Percentiles rank a stretch among this genome's conserved stretches.
Evolutionary conservation across 805 yeast species (phyloP).

Genomic region (Kodamaea neixiangensis): DNA sequence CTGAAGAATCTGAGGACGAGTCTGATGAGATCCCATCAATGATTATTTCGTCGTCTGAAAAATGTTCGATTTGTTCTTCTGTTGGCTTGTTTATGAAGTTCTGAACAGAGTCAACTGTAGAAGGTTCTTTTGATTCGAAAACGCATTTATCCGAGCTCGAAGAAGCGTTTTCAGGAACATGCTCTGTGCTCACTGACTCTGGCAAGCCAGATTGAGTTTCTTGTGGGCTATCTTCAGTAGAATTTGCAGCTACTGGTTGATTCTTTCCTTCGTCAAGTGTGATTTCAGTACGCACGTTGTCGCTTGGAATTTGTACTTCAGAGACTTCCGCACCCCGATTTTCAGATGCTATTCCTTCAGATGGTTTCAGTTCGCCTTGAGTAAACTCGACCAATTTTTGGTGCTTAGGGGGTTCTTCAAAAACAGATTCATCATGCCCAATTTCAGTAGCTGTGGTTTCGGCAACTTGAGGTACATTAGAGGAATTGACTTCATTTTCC

Average conservation of each 20-base stretch:
- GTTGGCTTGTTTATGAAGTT: constrained; percentile 8
- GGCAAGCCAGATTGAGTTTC: background rate
- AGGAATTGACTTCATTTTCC: background rate
- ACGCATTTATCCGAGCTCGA: background rate
- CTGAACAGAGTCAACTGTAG: background rate
- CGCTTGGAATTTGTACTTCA: background rate
- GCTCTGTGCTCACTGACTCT: background rate
- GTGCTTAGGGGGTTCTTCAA: background rate
- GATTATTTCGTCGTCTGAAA: constrained; percentile 18
- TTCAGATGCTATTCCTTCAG: background rate
- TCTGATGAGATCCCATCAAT: constrained; percentile 17
- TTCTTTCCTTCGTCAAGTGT: no score
- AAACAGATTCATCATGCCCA: background rate
- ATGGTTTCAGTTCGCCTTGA: background rate
- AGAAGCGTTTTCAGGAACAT: background rate
- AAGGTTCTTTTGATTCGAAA: background rate
- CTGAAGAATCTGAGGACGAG: constrained; percentile 20
- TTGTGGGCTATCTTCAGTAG: background rate
- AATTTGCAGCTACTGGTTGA: background rate
- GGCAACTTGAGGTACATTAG: background rate
- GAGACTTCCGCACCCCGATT: background rate
- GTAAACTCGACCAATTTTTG: background rate
- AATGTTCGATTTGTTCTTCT: constrained; percentile 10
- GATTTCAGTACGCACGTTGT: background rate
- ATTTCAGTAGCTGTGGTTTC: background rate